Percentiles rank a stretch among this genome's conserved stretches.
Conservation (phyloP, 2,329 filamentous ascomycete species). For the Venturia oleaginea region DNA sequence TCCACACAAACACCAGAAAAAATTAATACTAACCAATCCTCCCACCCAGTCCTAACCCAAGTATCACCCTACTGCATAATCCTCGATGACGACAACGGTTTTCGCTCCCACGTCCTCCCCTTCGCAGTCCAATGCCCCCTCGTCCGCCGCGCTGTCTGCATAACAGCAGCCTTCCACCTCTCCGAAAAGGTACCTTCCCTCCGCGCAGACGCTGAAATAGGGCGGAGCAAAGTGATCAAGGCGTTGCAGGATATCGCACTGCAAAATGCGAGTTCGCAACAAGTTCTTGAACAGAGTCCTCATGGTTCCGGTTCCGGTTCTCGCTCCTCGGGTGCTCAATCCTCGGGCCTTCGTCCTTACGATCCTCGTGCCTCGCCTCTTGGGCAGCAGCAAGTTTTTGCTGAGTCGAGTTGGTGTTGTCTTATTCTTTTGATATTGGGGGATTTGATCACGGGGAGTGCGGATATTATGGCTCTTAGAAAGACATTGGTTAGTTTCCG, state of each 20-base stretch:
- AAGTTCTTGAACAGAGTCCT: too few species aligned
- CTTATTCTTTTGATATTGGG: constrained; percentile 33
- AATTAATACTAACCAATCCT: not conserved
- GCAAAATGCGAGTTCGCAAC: not conserved
- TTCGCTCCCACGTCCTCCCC: constrained; percentile 31
- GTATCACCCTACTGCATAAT: constrained; percentile 25
- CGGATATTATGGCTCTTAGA: constrained; percentile 19
- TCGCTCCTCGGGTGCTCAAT: not conserved
- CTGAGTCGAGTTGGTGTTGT: constrained; percentile 26
- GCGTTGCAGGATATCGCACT: constrained; percentile 26
- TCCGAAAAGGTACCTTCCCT: constrained; percentile 25
- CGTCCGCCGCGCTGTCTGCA: constrained; percentile 29
- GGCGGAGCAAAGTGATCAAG: constrained; percentile 29
- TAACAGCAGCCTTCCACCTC: constrained; percentile 33
- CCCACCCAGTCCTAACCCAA: not conserved
- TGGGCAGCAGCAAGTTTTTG: not conserved
- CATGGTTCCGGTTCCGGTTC: not conserved
- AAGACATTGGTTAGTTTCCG: not conserved
- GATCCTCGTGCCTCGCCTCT: not conserved
- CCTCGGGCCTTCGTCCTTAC: too few species aligned
- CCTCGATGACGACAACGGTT: constrained; percentile 33
- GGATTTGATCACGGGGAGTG: constrained; percentile 33
- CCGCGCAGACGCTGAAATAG: constrained; percentile 25
- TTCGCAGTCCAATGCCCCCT: constrained; percentile 31
- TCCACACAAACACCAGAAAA: too few species aligned